These are phyloP conservation scores for Populus alba DNA, from an alignment of 345 rosid species.

Conservation along the genomic window DNA sequence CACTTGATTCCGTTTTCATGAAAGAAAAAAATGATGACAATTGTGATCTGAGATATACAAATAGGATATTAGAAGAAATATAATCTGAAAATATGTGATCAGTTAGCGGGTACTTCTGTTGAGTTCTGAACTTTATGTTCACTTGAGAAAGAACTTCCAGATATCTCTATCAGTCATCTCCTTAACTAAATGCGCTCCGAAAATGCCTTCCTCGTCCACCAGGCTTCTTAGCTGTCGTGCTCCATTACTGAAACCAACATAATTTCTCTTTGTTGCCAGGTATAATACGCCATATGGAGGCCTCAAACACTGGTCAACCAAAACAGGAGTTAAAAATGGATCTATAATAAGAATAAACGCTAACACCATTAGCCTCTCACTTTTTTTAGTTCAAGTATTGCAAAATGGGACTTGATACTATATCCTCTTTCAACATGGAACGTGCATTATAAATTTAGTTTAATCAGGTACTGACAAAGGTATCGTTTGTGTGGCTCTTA, in stretches of 20 bases:
- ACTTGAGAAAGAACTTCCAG: constrained; percentile 94
- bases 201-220: constrained; percentile 78
- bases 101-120: constrained; percentile 1
- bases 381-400: not conserved
- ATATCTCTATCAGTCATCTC: constrained; percentile 80
- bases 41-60: too few relatives aligned
- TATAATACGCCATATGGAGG: constrained; percentile 31
- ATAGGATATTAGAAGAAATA: not conserved
- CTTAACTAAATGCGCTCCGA: constrained; percentile 78
- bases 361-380: not conserved
- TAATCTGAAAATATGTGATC: constrained; percentile 1
- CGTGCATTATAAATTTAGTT: not conserved
- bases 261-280: constrained; percentile 83
- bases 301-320: not conserved
- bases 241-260: constrained; percentile 70
- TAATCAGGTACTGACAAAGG: not conserved
- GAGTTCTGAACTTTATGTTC: constrained; percentile 12
- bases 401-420: not conserved
- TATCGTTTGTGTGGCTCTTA: not conserved
- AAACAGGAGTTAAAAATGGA: not conserved
- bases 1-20: constrained; percentile 19
- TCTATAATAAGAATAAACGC: not conserved
- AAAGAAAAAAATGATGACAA: not conserved
- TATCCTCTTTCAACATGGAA: not conserved
- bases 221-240: constrained; percentile 69